Base-by-base conservation (phyloP, 129 eudicot genomes). In the Glebionis coronaria region DNA sequence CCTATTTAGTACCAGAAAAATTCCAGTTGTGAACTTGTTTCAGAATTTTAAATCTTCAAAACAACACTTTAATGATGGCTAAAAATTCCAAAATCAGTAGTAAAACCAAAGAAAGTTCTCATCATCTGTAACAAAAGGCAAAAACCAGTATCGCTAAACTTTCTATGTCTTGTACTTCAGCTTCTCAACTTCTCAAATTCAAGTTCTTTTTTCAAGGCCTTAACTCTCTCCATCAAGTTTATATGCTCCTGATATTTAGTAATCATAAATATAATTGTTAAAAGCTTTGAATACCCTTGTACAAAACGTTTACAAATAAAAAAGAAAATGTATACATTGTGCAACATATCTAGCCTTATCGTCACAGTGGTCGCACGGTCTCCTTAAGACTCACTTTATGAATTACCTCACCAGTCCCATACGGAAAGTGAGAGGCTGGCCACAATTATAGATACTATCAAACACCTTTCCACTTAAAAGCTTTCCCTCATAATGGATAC, bases 361-460 rank as follows among this genome's bases (percentile, higher is more conserved):
- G 66, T 73, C 70, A 71, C 71, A 46, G 56, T 66, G 49, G 71
- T 47, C 53, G 60, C 73, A 35, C 64, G 79, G 31, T 61, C 78
- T 76, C 68, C 21, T 66, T 51, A 62, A 31, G 15, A 14, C 83
- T 82, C 56, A 53, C 75, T 80, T 71, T 83, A 3, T 23, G 25
- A 23, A 23, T 9, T 88, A 91, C 97, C 95, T 93, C 95, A 18
- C 98, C 98, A 6, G 81, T 97, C 21, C 98, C 98, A 93, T 71
- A 7, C 97, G 95, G 65, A 93, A 93, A 0, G 95, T 82, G 42
- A 93, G 91, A 68, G 98, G 98, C 71, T 88, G 83, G 51, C 98
- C 98, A 12, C 97, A 70, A 67, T 86, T 80, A 67, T 93, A 93
- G 90, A 95, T 93, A 90, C 96, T 93, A 62, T 93, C 98, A 20